Percentiles rank a stretch among this genome's conserved stretches.
Conservation (phyloP, 768 basidiomycete genomes). For the Mycena venus region DNA sequence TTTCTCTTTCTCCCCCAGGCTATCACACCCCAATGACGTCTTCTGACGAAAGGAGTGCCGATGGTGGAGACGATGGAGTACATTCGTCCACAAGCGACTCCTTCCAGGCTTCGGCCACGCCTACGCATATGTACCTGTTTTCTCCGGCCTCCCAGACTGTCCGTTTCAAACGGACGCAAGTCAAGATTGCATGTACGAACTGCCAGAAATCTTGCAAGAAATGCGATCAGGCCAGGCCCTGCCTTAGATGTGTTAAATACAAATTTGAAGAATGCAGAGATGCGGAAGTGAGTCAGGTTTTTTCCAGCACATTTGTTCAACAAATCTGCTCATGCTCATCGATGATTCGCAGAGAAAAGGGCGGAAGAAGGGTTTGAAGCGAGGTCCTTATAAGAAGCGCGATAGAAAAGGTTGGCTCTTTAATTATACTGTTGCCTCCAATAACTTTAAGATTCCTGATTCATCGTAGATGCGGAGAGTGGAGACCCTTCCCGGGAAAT, state of each 20-base stretch:
- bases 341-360: conserved; percentile 63
- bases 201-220: conserved; percentile 95
- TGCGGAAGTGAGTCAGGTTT: conserved; percentile 70
- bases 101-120: conserved; percentile 59
- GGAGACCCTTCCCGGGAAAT: background rate
- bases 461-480: background rate
- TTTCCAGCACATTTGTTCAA: background rate
- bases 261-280: conserved; percentile 86
- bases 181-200: conserved; percentile 93
- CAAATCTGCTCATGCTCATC: conserved; percentile 43
- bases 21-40: conserved; percentile 49
- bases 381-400: conserved; percentile 78
- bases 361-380: conserved; percentile 73
- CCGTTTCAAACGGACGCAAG: conserved; percentile 78
- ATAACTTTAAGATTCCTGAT: background rate
- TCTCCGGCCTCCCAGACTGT: conserved; percentile 44
- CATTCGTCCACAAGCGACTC: conserved; percentile 50
- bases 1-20: conserved; percentile 32
- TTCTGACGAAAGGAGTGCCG: conserved; percentile 47
- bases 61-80: conserved; percentile 46
- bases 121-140: conserved; percentile 81
- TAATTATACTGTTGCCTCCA: background rate
- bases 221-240: conserved; percentile 90
- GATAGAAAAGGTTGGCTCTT: conserved; percentile 63
- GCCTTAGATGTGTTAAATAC: conserved; percentile 93